Evolutionary conservation across 2,329 filamentous ascomycete genomes (phyloP).

Genomic region (Penicillium olsonii): DNA sequence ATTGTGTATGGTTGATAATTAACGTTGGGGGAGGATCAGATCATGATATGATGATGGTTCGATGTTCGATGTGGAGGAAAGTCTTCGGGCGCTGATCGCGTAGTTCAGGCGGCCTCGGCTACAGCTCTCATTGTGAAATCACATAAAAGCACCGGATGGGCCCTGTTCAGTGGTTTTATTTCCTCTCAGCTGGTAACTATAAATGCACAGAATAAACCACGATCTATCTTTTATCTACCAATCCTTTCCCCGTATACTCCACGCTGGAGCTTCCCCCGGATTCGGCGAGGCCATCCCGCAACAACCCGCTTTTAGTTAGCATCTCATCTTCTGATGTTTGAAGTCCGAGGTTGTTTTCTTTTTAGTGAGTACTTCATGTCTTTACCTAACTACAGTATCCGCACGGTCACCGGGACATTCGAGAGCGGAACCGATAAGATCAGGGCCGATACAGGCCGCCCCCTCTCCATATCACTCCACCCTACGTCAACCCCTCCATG

Average conservation of each 20-base stretch:
- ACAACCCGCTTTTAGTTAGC: not conserved
- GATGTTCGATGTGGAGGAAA: conserved; percentile 14
- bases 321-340: no score
- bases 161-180: not conserved
- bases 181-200: not conserved
- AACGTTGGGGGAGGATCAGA: not conserved
- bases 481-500: conserved; percentile 4
- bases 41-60: conserved; percentile 12
- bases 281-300: conserved; percentile 12
- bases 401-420: not conserved
- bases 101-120: conserved; percentile 33
- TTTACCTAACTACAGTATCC: not conserved
- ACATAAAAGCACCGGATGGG: not conserved
- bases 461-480: conserved; percentile 19
- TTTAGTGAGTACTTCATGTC: not conserved
- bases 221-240: no score
- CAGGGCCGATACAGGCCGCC: conserved; percentile 26
- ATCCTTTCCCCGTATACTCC: no score
- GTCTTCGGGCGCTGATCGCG: conserved; percentile 22
- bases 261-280: conserved; percentile 14
- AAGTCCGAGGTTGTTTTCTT: no score
- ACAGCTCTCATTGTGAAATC: conserved; percentile 16
- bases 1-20: conserved; percentile 7
- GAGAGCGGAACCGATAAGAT: conserved; percentile 21
- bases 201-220: no score